A percentile compares a stretch with the other conserved stretches of the same genome.
These are phyloP conservation scores for Amaranthus tricolor DNA, from an alignment of 179 eudicot genomes.

Conservation along the genomic window DNA sequence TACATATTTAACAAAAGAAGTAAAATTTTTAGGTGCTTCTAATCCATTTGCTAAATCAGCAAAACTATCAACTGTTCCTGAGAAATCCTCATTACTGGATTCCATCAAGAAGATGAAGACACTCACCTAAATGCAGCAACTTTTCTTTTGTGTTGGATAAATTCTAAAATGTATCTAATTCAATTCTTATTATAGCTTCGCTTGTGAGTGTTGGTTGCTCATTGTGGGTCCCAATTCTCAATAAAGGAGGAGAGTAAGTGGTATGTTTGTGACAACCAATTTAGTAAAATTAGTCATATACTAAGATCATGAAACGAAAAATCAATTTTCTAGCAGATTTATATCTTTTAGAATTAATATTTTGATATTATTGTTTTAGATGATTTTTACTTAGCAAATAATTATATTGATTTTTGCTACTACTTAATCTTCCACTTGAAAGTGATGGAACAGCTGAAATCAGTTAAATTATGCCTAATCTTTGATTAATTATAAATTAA, in stretches of 20 bases:
- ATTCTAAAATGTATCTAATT: constrained; percentile 23
- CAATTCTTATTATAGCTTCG: not conserved
- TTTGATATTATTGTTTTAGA: not conserved
- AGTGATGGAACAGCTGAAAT: constrained; percentile 19
- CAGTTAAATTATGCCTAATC: constrained; percentile 9
- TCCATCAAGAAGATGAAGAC: constrained; percentile 72
- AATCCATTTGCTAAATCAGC: constrained; percentile 77
- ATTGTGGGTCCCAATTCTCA: no score
- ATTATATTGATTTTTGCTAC: not conserved
- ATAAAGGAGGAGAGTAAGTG: no score
- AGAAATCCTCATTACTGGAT: constrained; percentile 63
- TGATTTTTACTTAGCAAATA: not conserved
- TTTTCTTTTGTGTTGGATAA: not conserved
- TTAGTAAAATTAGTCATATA: no score
- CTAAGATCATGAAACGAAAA: no score
- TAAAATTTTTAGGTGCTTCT: constrained; percentile 38
- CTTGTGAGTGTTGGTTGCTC: no score
- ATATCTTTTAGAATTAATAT: not conserved
- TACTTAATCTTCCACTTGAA: not conserved
- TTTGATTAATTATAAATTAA: not conserved
- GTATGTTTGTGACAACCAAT: no score
- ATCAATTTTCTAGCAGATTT: no score
- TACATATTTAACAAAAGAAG: constrained; percentile 29
- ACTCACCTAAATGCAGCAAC: constrained; percentile 21
- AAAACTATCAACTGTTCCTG: constrained; percentile 57